Evolutionary conservation across 306 rosid genomes (phyloP).

Genomic region (Casuarina cunninghamiana): DNA sequence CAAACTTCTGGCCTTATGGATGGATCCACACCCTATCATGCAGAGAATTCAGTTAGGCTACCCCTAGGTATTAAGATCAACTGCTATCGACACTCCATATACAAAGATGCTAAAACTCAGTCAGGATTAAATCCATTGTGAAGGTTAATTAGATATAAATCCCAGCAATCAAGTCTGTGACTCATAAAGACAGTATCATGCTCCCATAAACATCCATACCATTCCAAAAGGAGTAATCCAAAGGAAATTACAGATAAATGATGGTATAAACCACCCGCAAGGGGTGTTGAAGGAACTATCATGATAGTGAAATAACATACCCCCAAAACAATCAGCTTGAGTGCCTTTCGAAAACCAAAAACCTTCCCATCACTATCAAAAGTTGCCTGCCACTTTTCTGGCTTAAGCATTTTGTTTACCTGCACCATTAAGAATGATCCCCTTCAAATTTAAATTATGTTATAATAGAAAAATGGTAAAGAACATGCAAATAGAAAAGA

Average conservation of each 20-base stretch:
- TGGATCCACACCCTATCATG: conserved; percentile 83
- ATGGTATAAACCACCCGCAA: neutral
- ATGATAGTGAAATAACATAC: conserved; percentile 43
- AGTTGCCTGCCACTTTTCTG: conserved; percentile 80
- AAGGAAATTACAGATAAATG: neutral
- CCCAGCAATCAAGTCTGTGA: neutral
- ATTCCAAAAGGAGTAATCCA: neutral
- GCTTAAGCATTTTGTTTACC: conserved; percentile 86
- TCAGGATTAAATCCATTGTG: neutral
- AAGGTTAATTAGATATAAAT: neutral
- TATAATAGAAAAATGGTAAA: conserved; percentile 4
- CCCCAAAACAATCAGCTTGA: conserved; percentile 79
- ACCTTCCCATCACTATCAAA: conserved; percentile 84
- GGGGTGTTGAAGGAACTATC: neutral
- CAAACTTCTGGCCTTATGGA: conserved; percentile 88
- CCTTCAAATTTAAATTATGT: conserved; percentile 13
- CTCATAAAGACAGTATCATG: neutral
- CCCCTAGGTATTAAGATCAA: conserved; percentile 14
- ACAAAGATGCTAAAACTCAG: neutral
- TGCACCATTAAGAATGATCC: conserved; percentile 36
- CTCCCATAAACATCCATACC: neutral
- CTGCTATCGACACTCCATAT: neutral
- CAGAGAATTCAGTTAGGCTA: conserved; percentile 17
- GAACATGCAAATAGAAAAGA: neutral
- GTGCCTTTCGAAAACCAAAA: conserved; percentile 77